Evolutionary conservation across 1,139 yeast genomes (phyloP), one percentile per base, ranked within the genome.

Genomic region (Kluyveromyces sp.): DNA sequence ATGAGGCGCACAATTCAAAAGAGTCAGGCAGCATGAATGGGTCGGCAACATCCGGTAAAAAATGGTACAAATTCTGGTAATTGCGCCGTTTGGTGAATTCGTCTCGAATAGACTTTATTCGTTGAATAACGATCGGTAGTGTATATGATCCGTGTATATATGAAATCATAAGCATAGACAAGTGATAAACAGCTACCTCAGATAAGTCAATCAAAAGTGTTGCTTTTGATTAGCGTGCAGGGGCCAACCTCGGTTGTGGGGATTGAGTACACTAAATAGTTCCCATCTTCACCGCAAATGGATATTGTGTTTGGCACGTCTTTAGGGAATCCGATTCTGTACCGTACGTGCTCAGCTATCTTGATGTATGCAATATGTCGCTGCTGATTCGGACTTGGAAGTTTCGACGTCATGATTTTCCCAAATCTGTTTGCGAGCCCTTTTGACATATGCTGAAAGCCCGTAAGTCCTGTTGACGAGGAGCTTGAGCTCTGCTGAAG

Each of bases 341-440:
- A 51, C n/a, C 46, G 44, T 13, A 44, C 43, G 3, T 48, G 42
- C 16, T 54, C 54, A 7, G 48, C 39, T 4, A 58, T 52, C 8
- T 51, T 52, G 13, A 61, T 55, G 43, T 55, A 60, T 4, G 63
- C 65, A 43, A 48, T 54, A 41, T 61, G 60, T 33, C 65, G 50
- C 28, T 54, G 53, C 17, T 60, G 39, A 28, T 52, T 54, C 44
- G 60, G 65, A 20, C 51, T 55, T 18, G 64, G 58, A 17, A 60
- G 53, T 4, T 55, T 47, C 13, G 58, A 57, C 43, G 50, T 55
- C 8, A 60, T 49, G 13, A 49, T 53, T 35, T 53, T 56, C 4
- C 62, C 53, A 3, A 60, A 41, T 31, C 50, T 53, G 8, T 44
- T 51, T 13, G 57, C 55, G 26, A 60, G 36, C 26, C 56, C 59